Evolutionary conservation across 2,329 filamentous ascomycete species (phyloP).

Genomic region (Aureobasidium mangrovei): DNA sequence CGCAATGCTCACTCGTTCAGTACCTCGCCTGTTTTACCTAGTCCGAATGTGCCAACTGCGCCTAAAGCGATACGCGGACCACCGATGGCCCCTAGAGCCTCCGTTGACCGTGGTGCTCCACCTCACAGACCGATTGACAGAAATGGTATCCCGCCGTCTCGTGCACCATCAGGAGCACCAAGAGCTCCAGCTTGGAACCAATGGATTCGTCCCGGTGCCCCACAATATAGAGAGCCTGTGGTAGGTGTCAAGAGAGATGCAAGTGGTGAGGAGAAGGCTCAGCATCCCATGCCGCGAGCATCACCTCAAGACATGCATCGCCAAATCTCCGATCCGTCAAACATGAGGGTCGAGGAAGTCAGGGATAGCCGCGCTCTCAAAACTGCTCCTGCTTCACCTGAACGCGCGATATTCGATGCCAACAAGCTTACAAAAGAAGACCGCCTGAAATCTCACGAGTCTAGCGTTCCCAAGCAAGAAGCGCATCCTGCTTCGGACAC

Average conservation of each 20-base stretch:
- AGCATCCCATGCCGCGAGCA: neutral
- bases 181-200: slow-evolving; percentile 30
- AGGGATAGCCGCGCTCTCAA: slow-evolving; percentile 2
- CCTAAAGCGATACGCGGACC: slow-evolving; percentile 27
- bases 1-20: slow-evolving; percentile 22
- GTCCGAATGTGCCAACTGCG: slow-evolving; percentile 27
- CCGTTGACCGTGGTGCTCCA: slow-evolving; percentile 12
- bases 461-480: neutral
- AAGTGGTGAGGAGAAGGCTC: slow-evolving; percentile 32
- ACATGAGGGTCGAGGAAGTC: neutral
- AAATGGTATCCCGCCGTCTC: slow-evolving; percentile 16
- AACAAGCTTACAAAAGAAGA: neutral
- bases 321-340: slow-evolving; percentile 2
- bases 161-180: slow-evolving; percentile 21
- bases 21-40: slow-evolving; percentile 27
- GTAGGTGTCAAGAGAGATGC: slow-evolving; percentile 40
- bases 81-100: slow-evolving; percentile 21
- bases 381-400: slow-evolving; percentile 4
- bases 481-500: neutral
- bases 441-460: neutral
- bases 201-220: slow-evolving; percentile 35
- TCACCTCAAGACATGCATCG: slow-evolving; percentile 4
- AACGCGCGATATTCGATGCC: neutral
- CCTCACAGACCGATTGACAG: slow-evolving; percentile 18
- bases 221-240: slow-evolving; percentile 20